phyloP scores from a whole-genome alignment of 306 rosid species.

The Delonix regia region DNA sequence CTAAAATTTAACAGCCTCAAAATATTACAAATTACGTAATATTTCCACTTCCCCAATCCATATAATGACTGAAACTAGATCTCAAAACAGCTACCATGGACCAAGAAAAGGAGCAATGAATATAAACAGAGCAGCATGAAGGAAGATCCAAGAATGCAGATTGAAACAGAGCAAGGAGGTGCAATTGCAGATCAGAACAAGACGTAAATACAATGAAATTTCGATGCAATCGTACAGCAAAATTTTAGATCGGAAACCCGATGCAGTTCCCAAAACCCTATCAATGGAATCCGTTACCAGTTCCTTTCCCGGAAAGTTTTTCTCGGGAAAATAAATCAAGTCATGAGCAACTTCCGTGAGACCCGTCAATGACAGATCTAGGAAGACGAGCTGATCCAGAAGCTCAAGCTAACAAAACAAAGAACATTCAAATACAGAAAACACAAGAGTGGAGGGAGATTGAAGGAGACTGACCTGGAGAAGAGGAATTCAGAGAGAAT shows the following conservation, averaged over 20 bases:
- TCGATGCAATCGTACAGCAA: background rate
- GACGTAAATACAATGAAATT: background rate
- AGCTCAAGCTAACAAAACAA: constrained; percentile 19
- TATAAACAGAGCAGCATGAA: constrained; percentile 2
- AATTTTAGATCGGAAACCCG: constrained; percentile 36
- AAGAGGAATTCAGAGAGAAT: constrained; percentile 67
- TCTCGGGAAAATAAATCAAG: constrained; percentile 27
- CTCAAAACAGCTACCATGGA: constrained; percentile 6
- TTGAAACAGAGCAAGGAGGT: constrained; percentile 13
- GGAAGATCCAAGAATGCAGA: constrained; percentile 40
- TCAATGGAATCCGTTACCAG: background rate
- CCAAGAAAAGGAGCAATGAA: background rate
- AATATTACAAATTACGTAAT: background rate
- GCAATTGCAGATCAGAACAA: constrained; percentile 36
- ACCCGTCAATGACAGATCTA: constrained; percentile 58
- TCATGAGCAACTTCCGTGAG: constrained; percentile 35
- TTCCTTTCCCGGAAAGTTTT: constrained; percentile 30
- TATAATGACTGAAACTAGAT: constrained; percentile 45
- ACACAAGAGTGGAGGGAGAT: constrained; percentile 10
- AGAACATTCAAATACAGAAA: background rate
- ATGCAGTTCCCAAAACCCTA: too few relatives aligned
- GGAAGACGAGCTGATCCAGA: constrained; percentile 31
- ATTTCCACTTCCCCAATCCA: background rate
- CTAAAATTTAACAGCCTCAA: background rate
- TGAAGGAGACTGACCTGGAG: constrained; percentile 52